A percentile compares a stretch with the other conserved stretches of the same genome.
These are phyloP conservation scores for Russula abietina DNA, from an alignment of 768 basidiomycete genomes.

Conservation along the genomic window DNA sequence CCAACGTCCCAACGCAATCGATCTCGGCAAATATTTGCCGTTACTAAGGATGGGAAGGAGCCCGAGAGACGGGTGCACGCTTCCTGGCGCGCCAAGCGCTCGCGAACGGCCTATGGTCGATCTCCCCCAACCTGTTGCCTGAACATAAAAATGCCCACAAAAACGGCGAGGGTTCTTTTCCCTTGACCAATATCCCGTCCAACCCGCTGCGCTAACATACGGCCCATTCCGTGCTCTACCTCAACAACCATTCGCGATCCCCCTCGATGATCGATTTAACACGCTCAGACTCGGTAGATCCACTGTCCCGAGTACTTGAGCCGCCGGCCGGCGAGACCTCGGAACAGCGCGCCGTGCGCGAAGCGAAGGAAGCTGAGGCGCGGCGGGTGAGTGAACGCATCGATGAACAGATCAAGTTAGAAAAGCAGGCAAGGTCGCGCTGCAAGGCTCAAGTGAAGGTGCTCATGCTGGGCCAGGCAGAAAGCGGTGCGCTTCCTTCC, in stretches of 20 bases:
- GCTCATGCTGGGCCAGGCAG: slow-evolving; percentile 26
- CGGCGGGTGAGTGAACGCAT: slow-evolving; percentile 27
- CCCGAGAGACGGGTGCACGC: background rate
- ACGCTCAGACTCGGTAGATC: background rate
- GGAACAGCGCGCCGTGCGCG: slow-evolving; percentile 23
- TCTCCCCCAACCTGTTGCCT: background rate
- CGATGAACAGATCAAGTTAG: slow-evolving; percentile 26
- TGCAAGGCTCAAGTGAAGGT: slow-evolving; percentile 26
- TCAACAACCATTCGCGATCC: background rate
- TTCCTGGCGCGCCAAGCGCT: background rate
- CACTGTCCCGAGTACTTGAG: background rate
- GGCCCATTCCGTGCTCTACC: background rate
- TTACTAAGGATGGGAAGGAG: background rate
- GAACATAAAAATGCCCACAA: slow-evolving; percentile 8
- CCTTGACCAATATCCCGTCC: background rate
- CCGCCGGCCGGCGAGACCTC: slow-evolving; percentile 20
- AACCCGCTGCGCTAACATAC: background rate
- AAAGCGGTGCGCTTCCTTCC: slow-evolving; percentile 17
- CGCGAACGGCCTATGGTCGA: background rate
- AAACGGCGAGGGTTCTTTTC: background rate
- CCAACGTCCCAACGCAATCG: background rate
- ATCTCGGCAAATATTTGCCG: background rate
- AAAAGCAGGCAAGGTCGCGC: slow-evolving; percentile 22
- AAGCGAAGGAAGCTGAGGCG: slow-evolving; percentile 26
- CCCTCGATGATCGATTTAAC: slow-evolving; percentile 2